A percentile compares a stretch with the other conserved stretches of the same genome.
Conservation (phyloP, 2,329 filamentous ascomycete species). For the Apiospora rasikravindrae region DNA sequence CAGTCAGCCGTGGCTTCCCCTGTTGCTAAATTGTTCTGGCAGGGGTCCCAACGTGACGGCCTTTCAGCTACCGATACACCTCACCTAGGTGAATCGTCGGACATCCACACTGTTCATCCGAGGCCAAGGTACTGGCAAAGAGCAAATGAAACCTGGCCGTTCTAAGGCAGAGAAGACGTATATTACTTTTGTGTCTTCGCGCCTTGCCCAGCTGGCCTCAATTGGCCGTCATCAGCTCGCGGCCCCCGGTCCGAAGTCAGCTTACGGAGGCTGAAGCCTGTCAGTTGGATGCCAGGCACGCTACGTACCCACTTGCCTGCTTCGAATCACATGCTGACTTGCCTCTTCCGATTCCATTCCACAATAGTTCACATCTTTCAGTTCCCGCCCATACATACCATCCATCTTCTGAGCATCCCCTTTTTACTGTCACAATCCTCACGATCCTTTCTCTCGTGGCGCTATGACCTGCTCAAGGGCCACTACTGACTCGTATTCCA, state of each 20-base stretch:
- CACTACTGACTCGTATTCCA: neutral
- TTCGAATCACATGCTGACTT: neutral
- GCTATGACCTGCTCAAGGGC: neutral
- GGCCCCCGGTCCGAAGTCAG: constrained; percentile 11
- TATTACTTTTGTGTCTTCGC: neutral
- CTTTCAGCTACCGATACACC: neutral
- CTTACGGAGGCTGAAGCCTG: neutral
- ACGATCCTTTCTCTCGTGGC: neutral
- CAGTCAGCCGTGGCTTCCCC: neutral
- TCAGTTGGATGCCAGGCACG: neutral
- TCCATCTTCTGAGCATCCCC: neutral
- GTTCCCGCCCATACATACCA: neutral
- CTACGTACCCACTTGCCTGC: neutral
- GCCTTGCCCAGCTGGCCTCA: neutral
- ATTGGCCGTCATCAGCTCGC: neutral
- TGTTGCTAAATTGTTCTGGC: neutral
- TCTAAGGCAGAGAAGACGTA: neutral
- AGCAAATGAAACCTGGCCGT: neutral
- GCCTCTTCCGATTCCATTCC: neutral
- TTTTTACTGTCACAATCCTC: neutral
- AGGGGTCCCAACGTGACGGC: neutral
- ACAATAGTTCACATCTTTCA: neutral
- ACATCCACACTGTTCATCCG: neutral
- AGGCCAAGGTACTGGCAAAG: neutral
- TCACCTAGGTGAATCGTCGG: neutral